These are phyloP conservation scores for Emergomyces pasteurianus DNA, from an alignment of 2,329 filamentous ascomycete species.

Conservation along the genomic window DNA sequence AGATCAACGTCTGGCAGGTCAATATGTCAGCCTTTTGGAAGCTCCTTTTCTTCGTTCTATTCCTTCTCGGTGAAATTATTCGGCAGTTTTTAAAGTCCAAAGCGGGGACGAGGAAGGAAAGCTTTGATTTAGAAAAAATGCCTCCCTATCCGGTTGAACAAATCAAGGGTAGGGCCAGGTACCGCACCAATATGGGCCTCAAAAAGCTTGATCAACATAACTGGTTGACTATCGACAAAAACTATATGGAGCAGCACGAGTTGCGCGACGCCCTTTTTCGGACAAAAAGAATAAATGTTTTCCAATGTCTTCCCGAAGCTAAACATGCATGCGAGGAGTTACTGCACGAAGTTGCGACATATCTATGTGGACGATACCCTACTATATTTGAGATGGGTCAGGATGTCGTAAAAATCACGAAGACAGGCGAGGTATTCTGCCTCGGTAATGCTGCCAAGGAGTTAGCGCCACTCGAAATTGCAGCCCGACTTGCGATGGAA, in stretches of 20 bases:
- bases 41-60: conserved; percentile 6
- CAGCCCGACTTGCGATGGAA: conserved; percentile 40
- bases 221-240: conserved; percentile 39
- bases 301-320: conserved; percentile 35
- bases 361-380: conserved; percentile 34
- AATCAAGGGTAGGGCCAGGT: conserved; percentile 28
- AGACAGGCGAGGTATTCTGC: conserved; percentile 33
- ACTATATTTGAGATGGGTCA: conserved; percentile 31
- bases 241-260: conserved; percentile 33
- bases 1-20: not conserved
- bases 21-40: not conserved
- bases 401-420: conserved; percentile 22
- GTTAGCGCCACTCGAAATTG: conserved; percentile 37
- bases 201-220: conserved; percentile 33
- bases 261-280: conserved; percentile 32
- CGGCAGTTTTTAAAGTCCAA: conserved; percentile 12
- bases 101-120: conserved; percentile 1
- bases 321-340: conserved; percentile 37
- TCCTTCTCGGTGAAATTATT: conserved; percentile 16
- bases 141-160: conserved; percentile 27
- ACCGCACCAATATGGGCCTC: conserved; percentile 38
- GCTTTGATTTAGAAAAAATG: conserved; percentile 21
- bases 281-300: conserved; percentile 28
- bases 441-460: conserved; percentile 24
- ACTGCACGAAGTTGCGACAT: conserved; percentile 34